phyloP scores from a whole-genome alignment of 805 yeast species.

The Komagataella phaffii region DNA sequence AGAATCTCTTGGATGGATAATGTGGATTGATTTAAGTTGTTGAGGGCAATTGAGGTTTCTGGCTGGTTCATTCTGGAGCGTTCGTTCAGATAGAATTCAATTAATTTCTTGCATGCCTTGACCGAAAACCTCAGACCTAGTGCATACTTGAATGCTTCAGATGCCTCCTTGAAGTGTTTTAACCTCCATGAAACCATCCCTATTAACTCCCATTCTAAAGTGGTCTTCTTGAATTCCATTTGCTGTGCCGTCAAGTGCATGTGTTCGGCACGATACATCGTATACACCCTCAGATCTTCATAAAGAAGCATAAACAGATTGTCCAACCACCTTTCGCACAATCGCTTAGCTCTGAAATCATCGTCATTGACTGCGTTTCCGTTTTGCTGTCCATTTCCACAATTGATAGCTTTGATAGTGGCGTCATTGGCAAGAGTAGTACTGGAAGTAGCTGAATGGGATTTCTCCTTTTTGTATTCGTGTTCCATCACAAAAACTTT shows the following conservation, averaged over 20 bases:
- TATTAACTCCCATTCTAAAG: conserved; percentile 85
- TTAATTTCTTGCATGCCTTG: conserved; percentile 58
- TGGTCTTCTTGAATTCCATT: conserved; percentile 59
- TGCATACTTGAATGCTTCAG: conserved; percentile 68
- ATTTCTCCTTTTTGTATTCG: conserved; percentile 34
- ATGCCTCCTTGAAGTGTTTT: conserved; percentile 79
- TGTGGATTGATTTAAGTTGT: conserved; percentile 3
- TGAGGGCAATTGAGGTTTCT: conserved; percentile 3
- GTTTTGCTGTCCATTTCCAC: conserved; percentile 1
- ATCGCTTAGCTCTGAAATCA: conserved; percentile 48
- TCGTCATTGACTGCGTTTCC: conserved; percentile 2
- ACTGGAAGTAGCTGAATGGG: neutral
- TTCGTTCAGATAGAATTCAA: conserved; percentile 50
- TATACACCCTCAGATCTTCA: conserved; percentile 69
- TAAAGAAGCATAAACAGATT: conserved; percentile 55
- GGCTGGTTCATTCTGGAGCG: conserved; percentile 19
- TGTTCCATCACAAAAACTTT: conserved; percentile 59
- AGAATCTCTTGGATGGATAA: conserved; percentile 11
- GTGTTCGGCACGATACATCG: conserved; percentile 88
- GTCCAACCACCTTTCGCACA: conserved; percentile 68
- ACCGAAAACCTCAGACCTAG: conserved; percentile 68
- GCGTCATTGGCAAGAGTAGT: neutral
- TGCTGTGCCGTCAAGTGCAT: conserved; percentile 85
- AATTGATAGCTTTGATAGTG: conserved; percentile 1
- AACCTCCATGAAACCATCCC: conserved; percentile 80